Base-by-base conservation (phyloP, 495 filamentous ascomycete genomes). In the Wilcoxina mikolae region DNA sequence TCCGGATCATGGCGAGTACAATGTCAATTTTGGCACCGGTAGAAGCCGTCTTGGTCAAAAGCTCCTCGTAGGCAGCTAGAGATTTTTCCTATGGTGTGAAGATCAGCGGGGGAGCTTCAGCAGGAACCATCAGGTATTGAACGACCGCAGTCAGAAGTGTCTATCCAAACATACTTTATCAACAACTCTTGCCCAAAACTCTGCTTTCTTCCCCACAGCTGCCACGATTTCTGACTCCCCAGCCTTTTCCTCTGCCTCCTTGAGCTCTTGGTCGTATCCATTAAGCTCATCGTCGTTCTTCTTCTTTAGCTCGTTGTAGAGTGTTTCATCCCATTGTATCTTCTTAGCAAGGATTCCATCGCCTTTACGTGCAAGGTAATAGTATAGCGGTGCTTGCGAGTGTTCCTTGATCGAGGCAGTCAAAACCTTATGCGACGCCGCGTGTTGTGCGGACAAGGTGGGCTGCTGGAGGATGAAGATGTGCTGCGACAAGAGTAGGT, bases 381-480 rank as follows among this genome's bases (percentile, higher is more conserved):
- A 82, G 70, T 98, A 98, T 26, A 96, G 79, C 15, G 91, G 90
- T 33, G 93, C 91, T 87, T 96, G 95, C 72, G 94, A 93, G 64
- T 91, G 74, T 69, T 94, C 86, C 54, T 70, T 73, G 72, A 98
- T 95, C 61, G 80, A 93, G 80, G 94, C 81, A 76, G 94, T 87
- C 51, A 98, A 76, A 60, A 79, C 79, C 70, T 89, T 84, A 65
- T 87, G 72, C 17, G 63, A 50, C 23, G 87, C 81, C 10, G 78
- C 69, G 70, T 94, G 79, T 68, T 82, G 82, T 53, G 78, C 71
- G 25, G 82, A 67, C 56, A 88, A 80, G 60, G 84, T 81, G 58
- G 88, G 82, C 71, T 94, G 95, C 62, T 87, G 89, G 72, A 95
- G 76, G 68, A 85, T 86, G 77, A 98, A 98, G 73, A 98, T 89